Evolutionary conservation across 306 rosid species (phyloP).

Genomic region (Trifolium dubium): DNA sequence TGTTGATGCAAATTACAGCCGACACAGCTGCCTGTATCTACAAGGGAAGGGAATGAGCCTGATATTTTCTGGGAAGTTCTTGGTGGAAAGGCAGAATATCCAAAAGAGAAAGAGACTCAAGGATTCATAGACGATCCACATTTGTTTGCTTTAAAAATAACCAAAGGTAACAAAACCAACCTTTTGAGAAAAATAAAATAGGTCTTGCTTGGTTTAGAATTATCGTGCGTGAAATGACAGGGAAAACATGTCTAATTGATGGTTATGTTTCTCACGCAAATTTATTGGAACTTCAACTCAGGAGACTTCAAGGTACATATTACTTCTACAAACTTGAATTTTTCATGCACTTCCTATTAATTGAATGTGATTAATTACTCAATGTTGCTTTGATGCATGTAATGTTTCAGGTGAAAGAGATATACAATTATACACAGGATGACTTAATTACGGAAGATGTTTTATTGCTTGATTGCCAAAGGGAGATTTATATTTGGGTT

Average conservation of each 20-base stretch:
- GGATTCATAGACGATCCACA: conserved; percentile 77
- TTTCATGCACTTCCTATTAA: conserved; percentile 1
- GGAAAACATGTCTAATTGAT: conserved; percentile 62
- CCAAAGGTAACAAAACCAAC: conserved; percentile 65
- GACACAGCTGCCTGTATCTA: conserved; percentile 74
- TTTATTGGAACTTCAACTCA: conserved; percentile 58
- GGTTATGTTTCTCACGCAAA: conserved; percentile 71
- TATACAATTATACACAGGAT: conserved; percentile 89
- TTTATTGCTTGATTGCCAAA: conserved; percentile 81
- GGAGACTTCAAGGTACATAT: conserved; percentile 88
- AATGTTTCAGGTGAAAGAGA: conserved; percentile 83
- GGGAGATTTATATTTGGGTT: conserved; percentile 87
- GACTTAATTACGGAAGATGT: conserved; percentile 91
- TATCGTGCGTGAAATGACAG: conserved; percentile 61
- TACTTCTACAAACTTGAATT: conserved; percentile 11
- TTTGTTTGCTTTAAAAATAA: conserved; percentile 68
- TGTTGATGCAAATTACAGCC: conserved; percentile 61
- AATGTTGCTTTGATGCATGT: conserved; percentile 33
- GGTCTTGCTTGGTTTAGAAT: conserved; percentile 64
- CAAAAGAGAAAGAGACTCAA: conserved; percentile 74
- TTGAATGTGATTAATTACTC: conserved; percentile 29
- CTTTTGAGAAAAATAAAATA: conserved; percentile 48
- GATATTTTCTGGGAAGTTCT: conserved; percentile 80
- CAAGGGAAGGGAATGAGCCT: conserved; percentile 95
- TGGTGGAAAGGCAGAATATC: conserved; percentile 78